Conservation (phyloP, 179 eudicot genomes). For the Silene vulgaris region DNA sequence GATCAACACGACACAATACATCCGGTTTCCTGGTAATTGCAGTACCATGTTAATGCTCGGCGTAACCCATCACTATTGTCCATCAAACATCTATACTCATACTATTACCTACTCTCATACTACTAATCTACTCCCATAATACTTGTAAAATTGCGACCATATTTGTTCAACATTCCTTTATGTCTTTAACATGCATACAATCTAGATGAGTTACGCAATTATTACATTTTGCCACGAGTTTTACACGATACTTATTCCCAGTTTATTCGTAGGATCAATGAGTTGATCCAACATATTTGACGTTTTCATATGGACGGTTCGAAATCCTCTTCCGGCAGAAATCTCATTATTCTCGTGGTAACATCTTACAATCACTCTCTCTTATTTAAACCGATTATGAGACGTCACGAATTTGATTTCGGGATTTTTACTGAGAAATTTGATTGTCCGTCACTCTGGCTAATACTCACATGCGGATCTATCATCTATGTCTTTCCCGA, state of each 20-base stretch:
- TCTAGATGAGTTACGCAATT: not conserved
- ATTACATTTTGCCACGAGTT: not conserved
- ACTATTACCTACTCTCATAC: not conserved
- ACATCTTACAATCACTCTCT: no score
- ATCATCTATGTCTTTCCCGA: slow-evolving; percentile 8
- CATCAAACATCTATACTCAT: not conserved
- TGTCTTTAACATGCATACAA: not conserved
- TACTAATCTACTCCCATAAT: not conserved
- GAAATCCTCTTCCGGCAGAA: not conserved
- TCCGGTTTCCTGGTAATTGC: slow-evolving; percentile 15
- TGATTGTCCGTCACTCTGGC: not conserved
- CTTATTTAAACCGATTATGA: no score
- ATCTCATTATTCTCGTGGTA: not conserved
- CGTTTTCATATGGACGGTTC: not conserved
- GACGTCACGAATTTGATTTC: not conserved
- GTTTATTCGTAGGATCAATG: not conserved
- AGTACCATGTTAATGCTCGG: slow-evolving; percentile 11
- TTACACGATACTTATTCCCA: not conserved
- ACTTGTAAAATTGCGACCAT: slow-evolving; percentile 11
- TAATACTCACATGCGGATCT: slow-evolving; percentile 17
- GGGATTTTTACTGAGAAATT: not conserved
- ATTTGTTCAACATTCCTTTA: slow-evolving; percentile 15
- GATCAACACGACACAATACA: slow-evolving; percentile 5
- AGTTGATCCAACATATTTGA: not conserved
- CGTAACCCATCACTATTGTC: slow-evolving; percentile 6